Evolutionary conservation across 1,139 yeast species (phyloP).

Genomic region (Ashbya aceris): DNA sequence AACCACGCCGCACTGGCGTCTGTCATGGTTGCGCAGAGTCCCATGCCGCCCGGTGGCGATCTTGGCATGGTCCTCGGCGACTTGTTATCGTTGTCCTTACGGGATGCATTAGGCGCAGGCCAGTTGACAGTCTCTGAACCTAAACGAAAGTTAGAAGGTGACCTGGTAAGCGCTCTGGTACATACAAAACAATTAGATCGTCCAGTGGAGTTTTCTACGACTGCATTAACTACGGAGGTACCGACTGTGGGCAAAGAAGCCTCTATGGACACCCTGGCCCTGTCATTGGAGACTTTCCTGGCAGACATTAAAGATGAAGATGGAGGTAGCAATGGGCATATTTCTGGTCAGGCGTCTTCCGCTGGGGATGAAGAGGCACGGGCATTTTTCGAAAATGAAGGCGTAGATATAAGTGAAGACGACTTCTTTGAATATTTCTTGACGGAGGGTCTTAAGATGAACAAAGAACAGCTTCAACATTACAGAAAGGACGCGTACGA

Average conservation of each 20-base stretch:
- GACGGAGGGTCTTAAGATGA: slow-evolving; percentile 39
- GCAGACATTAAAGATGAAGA: slow-evolving; percentile 7
- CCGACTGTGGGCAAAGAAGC: not conserved
- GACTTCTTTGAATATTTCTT: slow-evolving; percentile 54
- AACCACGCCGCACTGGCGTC: not conserved
- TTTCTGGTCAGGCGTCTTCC: slow-evolving; percentile 14
- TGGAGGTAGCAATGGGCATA: slow-evolving; percentile 20
- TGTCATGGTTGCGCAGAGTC: not conserved
- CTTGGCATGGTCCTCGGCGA: not conserved
- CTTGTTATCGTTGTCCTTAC: not conserved
- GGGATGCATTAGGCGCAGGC: not conserved
- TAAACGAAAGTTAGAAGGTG: not conserved
- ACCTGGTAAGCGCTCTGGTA: not conserved
- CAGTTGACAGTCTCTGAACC: not conserved
- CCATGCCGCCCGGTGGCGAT: not conserved
- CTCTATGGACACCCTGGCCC: not conserved
- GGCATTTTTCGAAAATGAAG: slow-evolving; percentile 24
- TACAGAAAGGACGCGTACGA: not conserved
- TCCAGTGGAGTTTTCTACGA: not conserved
- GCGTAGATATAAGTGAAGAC: slow-evolving; percentile 46
- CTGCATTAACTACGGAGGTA: not conserved
- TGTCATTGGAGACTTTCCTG: slow-evolving; percentile 10
- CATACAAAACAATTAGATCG: not conserved
- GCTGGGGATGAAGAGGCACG: slow-evolving; percentile 20
- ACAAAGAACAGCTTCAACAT: slow-evolving; percentile 13